phyloP scores from a whole-genome alignment of 306 rosid genomes.

The Macrotyloma uniflorum region DNA sequence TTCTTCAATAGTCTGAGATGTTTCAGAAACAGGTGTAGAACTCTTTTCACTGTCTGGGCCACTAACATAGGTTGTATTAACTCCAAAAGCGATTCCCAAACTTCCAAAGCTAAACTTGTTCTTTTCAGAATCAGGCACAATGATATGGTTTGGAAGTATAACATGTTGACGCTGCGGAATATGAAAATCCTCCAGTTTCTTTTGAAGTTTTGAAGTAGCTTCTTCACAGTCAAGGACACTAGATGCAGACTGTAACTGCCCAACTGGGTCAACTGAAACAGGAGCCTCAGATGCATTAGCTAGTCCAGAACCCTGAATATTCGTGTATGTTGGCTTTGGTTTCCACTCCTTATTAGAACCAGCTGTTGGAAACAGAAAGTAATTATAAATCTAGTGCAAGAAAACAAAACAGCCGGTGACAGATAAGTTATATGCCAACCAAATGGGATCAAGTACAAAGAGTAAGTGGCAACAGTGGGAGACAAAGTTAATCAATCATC shows the following conservation, averaged over 20 bases:
- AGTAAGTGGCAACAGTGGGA: neutral
- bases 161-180: slow-evolving; percentile 82
- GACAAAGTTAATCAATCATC: slow-evolving; percentile 37
- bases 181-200: slow-evolving; percentile 71
- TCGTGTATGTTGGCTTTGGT: slow-evolving; percentile 69
- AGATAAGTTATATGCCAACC: neutral
- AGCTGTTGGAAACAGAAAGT: slow-evolving; percentile 59
- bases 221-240: slow-evolving; percentile 63
- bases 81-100: slow-evolving; percentile 78
- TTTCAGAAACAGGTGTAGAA: slow-evolving; percentile 72
- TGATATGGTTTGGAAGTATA: slow-evolving; percentile 90
- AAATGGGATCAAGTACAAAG: neutral
- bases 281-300: slow-evolving; percentile 61
- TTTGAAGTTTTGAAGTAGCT: slow-evolving; percentile 68
- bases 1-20: slow-evolving; percentile 75
- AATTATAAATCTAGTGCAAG: slow-evolving; percentile 41
- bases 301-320: slow-evolving; percentile 63
- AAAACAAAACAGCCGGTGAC: slow-evolving; percentile 20
- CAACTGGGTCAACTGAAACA: slow-evolving; percentile 47
- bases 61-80: slow-evolving; percentile 48
- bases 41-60: slow-evolving; percentile 69
- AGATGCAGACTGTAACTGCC: slow-evolving; percentile 53
- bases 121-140: slow-evolving; percentile 94
- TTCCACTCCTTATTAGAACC: slow-evolving; percentile 98
- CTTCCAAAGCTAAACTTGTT: slow-evolving; percentile 93